Conservation (phyloP, 1,139 yeast genomes). For the Yamadazyma diddensiae region DNA sequence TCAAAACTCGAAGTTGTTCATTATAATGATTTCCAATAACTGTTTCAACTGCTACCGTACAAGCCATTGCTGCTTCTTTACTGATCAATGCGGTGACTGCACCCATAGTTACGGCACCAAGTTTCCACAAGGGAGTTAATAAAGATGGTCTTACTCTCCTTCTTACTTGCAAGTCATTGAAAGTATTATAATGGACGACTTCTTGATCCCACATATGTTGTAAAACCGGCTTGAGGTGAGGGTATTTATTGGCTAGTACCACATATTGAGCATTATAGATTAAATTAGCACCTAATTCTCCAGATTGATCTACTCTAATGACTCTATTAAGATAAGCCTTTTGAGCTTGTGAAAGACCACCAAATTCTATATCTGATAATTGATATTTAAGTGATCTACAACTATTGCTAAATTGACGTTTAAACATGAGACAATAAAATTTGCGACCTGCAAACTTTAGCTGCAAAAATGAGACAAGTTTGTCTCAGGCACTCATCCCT, state of each 20-base stretch:
- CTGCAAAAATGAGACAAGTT: no score
- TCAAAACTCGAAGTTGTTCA: slow-evolving; percentile 75
- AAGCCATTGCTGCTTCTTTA: slow-evolving; percentile 98
- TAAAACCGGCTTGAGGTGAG: slow-evolving; percentile 69
- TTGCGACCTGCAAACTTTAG: no score
- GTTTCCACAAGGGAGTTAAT: slow-evolving; percentile 89
- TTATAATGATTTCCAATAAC: slow-evolving; percentile 97
- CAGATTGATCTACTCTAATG: slow-evolving; percentile 94
- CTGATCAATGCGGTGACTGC: slow-evolving; percentile 82
- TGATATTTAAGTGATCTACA: neutral
- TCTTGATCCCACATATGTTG: slow-evolving; percentile 99
- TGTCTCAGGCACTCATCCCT: no score
- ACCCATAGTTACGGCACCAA: slow-evolving; percentile 87
- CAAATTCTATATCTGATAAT: slow-evolving; percentile 27
- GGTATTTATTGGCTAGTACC: slow-evolving; percentile 66
- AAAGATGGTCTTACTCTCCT: slow-evolving; percentile 88
- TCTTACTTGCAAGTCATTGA: slow-evolving; percentile 69
- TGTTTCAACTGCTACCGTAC: slow-evolving; percentile 98
- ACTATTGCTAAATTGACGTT: neutral
- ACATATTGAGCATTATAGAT: slow-evolving; percentile 89
- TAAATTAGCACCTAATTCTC: slow-evolving; percentile 96
- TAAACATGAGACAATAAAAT: no score
- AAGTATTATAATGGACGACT: slow-evolving; percentile 81
- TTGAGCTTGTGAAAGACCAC: slow-evolving; percentile 55
- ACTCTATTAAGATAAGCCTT: slow-evolving; percentile 70